A percentile compares a stretch with the other conserved stretches of the same genome.
These are phyloP conservation scores for Parachlorella kessleri DNA, from an alignment of 139 green algal genomes.

Conservation along the genomic window DNA sequence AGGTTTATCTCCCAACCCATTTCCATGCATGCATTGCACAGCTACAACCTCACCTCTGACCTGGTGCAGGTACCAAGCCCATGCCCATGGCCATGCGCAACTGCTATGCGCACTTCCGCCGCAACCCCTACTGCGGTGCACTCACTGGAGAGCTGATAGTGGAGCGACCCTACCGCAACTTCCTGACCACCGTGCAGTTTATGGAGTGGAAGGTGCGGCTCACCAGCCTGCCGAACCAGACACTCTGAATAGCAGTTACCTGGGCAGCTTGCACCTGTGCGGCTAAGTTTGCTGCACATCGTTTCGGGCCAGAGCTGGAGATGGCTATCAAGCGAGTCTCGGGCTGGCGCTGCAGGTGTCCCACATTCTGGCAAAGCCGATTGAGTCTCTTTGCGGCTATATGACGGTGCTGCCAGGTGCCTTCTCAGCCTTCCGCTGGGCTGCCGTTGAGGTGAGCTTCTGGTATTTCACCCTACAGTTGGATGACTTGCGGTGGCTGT, in stretches of 20 bases:
- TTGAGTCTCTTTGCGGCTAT: slow-evolving; percentile 49
- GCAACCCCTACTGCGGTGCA: slow-evolving; percentile 42
- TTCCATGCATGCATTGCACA: no score
- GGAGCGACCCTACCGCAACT: slow-evolving; percentile 45
- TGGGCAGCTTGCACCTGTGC: no score
- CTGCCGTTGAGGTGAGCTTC: slow-evolving; percentile 33
- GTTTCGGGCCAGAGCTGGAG: no score
- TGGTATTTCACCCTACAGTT: no score
- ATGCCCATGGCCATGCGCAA: slow-evolving; percentile 40
- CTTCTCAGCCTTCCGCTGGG: slow-evolving; percentile 49
- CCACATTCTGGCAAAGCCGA: slow-evolving; percentile 46
- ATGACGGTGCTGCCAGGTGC: slow-evolving; percentile 47
- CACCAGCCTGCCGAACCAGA: no score
- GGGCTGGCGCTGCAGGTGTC: slow-evolving; percentile 17
- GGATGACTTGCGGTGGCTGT: no score
- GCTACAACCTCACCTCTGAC: no score
- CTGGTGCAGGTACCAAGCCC: slow-evolving; percentile 38
- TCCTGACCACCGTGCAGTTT: slow-evolving; percentile 45
- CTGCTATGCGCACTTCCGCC: slow-evolving; percentile 43
- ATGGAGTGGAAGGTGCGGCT: slow-evolving; percentile 48
- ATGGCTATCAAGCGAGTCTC: no score
- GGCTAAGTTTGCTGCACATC: no score
- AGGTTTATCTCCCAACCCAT: no score
- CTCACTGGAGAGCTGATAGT: slow-evolving; percentile 43
- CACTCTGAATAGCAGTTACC: no score